These are phyloP conservation scores for Fraxinus quadrangulata DNA, from an alignment of 257 asterid species.

Conservation along the genomic window DNA sequence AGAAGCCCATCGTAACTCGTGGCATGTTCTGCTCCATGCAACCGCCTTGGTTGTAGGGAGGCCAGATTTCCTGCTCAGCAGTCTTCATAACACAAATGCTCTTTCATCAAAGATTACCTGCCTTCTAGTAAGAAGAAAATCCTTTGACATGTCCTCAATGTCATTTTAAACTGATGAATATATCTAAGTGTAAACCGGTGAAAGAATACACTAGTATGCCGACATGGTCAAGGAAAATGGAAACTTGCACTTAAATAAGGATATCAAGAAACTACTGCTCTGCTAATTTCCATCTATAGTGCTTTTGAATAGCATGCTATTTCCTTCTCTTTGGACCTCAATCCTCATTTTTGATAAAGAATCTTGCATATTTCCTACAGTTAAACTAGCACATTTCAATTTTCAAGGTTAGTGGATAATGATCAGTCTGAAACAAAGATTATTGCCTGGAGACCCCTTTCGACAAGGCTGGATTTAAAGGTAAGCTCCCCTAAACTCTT, in stretches of 20 bases:
- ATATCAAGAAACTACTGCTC: background rate
- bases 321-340: background rate
- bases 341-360: background rate
- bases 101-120: slow-evolving; percentile 71
- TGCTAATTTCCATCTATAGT: background rate
- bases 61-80: slow-evolving; percentile 75
- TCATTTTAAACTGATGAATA: slow-evolving; percentile 33
- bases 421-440: background rate
- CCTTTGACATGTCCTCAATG: slow-evolving; percentile 58
- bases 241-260: background rate
- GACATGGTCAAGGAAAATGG: background rate
- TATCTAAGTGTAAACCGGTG: slow-evolving; percentile 21
- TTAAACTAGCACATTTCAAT: background rate
- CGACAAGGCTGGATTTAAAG: background rate
- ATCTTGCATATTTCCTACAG: background rate
- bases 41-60: slow-evolving; percentile 62
- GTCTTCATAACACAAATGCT: slow-evolving; percentile 52
- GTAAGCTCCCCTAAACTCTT: background rate
- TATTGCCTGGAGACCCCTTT: background rate
- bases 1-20: slow-evolving; percentile 79
- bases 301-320: background rate
- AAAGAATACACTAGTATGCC: slow-evolving; percentile 12
- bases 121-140: slow-evolving; percentile 67
- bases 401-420: background rate
- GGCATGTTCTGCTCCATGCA: slow-evolving; percentile 81